Percentiles rank a stretch among this genome's conserved stretches.
These are phyloP conservation scores for Russula sp. DNA, from an alignment of 768 basidiomycete species.

Conservation along the genomic window DNA sequence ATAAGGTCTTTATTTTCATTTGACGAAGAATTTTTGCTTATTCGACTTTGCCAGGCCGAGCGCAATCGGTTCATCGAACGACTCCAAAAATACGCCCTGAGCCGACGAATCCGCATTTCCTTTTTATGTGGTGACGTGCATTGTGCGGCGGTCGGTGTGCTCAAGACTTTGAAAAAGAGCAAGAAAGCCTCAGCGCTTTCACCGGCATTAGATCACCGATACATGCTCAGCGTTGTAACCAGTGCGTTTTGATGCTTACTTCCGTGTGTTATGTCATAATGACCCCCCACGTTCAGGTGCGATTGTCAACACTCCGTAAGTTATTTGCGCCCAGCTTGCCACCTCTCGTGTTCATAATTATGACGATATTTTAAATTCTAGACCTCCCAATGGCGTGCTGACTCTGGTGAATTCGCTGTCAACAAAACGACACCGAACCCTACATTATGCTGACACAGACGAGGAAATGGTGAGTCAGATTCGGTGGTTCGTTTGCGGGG, in stretches of 20 bases:
- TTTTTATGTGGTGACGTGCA: conserved; percentile 95
- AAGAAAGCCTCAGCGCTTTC: conserved; percentile 50
- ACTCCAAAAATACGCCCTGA: conserved; percentile 67
- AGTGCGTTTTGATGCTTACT: conserved; percentile 45
- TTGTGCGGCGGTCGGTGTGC: conserved; percentile 76
- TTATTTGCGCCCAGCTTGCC: conserved; percentile 26
- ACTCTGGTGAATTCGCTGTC: conserved; percentile 75
- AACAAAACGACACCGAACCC: conserved; percentile 59
- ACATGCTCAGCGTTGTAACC: conserved; percentile 87
- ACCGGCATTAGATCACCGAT: conserved; percentile 67
- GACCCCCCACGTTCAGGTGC: conserved; percentile 50
- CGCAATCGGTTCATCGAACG: conserved; percentile 84
- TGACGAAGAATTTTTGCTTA: conserved; percentile 8
- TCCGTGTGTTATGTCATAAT: not conserved
- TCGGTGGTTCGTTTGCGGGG: not conserved
- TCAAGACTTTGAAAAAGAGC: conserved; percentile 60
- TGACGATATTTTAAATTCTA: conserved; percentile 17
- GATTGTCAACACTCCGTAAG: conserved; percentile 94
- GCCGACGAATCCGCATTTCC: conserved; percentile 64
- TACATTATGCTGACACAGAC: conserved; percentile 74
- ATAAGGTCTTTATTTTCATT: conserved; percentile 53
- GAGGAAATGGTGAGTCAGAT: conserved; percentile 66
- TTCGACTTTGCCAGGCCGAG: conserved; percentile 57
- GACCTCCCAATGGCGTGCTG: conserved; percentile 70
- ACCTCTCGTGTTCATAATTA: conserved; percentile 2